phyloP scores from a whole-genome alignment of 179 eudicot species.

The Camellia oleifera region DNA sequence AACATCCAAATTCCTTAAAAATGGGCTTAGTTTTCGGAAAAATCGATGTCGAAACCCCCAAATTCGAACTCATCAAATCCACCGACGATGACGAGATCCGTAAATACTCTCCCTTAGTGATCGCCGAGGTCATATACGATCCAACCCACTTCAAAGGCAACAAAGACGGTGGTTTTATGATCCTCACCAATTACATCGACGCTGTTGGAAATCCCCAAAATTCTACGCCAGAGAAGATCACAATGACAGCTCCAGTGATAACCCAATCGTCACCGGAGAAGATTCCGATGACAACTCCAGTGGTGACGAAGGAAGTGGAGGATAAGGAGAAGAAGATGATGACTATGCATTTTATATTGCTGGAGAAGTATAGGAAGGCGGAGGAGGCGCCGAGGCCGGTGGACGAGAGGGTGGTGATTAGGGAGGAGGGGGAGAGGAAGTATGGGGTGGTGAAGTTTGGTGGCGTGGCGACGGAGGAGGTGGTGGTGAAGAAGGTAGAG shows the following conservation, averaged over 20 bases:
- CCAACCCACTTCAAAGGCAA: too few relatives aligned
- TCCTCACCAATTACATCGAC: too few relatives aligned
- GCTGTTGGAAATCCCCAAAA: too few relatives aligned
- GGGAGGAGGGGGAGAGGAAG: slow-evolving; percentile 63
- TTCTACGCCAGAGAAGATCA: too few relatives aligned
- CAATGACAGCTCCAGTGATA: slow-evolving; percentile 32
- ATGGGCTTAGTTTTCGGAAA: too few relatives aligned
- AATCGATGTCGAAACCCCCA: too few relatives aligned
- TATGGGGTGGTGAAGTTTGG: slow-evolving; percentile 72
- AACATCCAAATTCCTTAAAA: too few relatives aligned
- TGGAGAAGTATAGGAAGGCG: slow-evolving; percentile 47
- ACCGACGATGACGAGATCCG: too few relatives aligned
- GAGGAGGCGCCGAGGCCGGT: slow-evolving; percentile 78
- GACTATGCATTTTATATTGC: slow-evolving; percentile 72
- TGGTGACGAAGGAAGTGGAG: slow-evolving; percentile 39
- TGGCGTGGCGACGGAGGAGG: slow-evolving; percentile 52
- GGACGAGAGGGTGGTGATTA: slow-evolving; percentile 80
- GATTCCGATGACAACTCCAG: slow-evolving; percentile 78
- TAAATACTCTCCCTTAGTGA: too few relatives aligned
- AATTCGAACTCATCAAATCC: too few relatives aligned
- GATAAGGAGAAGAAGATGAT: slow-evolving; percentile 26
- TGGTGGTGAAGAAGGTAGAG: slow-evolving; percentile 60
- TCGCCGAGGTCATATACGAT: too few relatives aligned
- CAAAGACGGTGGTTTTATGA: too few relatives aligned
- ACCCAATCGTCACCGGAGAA: slow-evolving; percentile 34